These are phyloP conservation scores for Cyclanthera cordifolia DNA, from an alignment of 306 rosid species.

Conservation along the genomic window DNA sequence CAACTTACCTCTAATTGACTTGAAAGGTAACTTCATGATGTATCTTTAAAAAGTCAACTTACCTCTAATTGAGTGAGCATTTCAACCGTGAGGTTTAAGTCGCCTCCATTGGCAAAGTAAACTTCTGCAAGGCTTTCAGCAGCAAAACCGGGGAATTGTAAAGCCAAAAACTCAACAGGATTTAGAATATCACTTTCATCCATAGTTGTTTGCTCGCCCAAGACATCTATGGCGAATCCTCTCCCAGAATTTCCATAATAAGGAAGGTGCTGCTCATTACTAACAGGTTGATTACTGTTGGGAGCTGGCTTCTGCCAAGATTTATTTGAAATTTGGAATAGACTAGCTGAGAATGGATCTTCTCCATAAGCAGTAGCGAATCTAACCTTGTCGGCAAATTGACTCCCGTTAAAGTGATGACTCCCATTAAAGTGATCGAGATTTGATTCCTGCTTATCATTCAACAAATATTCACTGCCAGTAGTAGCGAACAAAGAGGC, in stretches of 20 bases:
- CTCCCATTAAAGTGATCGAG: constrained; percentile 33
- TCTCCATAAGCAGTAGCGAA: constrained; percentile 51
- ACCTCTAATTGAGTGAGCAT: constrained; percentile 98
- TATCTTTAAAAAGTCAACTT: constrained; percentile 14
- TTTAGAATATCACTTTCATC: constrained; percentile 56
- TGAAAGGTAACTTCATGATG: background rate
- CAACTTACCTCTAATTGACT: constrained; percentile 63
- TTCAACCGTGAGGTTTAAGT: constrained; percentile 68
- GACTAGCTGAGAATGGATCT: constrained; percentile 47
- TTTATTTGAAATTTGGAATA: constrained; percentile 39
- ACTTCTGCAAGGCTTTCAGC: constrained; percentile 87
- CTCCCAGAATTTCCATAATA: constrained; percentile 52
- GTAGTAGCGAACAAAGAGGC: constrained; percentile 39
- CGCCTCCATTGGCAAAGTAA: constrained; percentile 72
- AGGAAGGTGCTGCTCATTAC: constrained; percentile 37
- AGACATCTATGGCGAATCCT: constrained; percentile 47
- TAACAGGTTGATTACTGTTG: constrained; percentile 35
- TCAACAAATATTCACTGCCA: constrained; percentile 46
- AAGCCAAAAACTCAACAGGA: constrained; percentile 68
- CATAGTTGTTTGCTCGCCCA: constrained; percentile 42
- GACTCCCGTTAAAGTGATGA: constrained; percentile 35
- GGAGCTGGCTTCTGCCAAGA: constrained; percentile 67
- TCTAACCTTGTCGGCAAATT: constrained; percentile 49
- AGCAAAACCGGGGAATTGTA: constrained; percentile 87
- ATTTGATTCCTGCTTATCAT: constrained; percentile 45